These are phyloP conservation scores for Metarhizium guizhouense DNA, from an alignment of 2,329 filamentous ascomycete species.

Conservation along the genomic window DNA sequence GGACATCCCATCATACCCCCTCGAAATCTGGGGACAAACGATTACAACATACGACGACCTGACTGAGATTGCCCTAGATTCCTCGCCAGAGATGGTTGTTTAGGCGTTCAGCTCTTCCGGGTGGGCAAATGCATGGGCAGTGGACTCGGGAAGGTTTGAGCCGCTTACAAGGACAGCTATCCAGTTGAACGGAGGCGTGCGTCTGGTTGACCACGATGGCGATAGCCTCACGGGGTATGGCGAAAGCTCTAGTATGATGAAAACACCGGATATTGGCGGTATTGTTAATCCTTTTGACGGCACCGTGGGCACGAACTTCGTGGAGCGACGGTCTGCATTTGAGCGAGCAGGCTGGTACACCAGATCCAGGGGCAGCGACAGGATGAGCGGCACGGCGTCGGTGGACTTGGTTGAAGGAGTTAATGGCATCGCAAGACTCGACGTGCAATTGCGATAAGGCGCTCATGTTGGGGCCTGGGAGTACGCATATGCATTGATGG, in stretches of 20 bases:
- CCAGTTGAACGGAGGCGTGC: constrained; percentile 23
- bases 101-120: constrained; percentile 27
- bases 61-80: constrained; percentile 23
- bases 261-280: not conserved
- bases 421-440: constrained; percentile 27
- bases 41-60: constrained; percentile 22
- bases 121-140: constrained; percentile 22
- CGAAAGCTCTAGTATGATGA: not conserved
- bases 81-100: constrained; percentile 23
- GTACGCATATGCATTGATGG: not conserved
- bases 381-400: constrained; percentile 15
- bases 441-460: constrained; percentile 23
- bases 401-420: constrained; percentile 25
- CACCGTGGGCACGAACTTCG: constrained; percentile 5
- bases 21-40: constrained; percentile 21
- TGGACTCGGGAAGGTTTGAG: constrained; percentile 15
- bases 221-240: constrained; percentile 19
- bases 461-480: too few species aligned
- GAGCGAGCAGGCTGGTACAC: constrained; percentile 6
- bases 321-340: constrained; percentile 5
- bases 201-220: constrained; percentile 20
- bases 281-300: constrained; percentile 8
- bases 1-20: constrained; percentile 14
- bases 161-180: constrained; percentile 12
- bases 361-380: constrained; percentile 3